phyloP scores from a whole-genome alignment of 106 monocot genomes.

The Dioscorea alata region DNA sequence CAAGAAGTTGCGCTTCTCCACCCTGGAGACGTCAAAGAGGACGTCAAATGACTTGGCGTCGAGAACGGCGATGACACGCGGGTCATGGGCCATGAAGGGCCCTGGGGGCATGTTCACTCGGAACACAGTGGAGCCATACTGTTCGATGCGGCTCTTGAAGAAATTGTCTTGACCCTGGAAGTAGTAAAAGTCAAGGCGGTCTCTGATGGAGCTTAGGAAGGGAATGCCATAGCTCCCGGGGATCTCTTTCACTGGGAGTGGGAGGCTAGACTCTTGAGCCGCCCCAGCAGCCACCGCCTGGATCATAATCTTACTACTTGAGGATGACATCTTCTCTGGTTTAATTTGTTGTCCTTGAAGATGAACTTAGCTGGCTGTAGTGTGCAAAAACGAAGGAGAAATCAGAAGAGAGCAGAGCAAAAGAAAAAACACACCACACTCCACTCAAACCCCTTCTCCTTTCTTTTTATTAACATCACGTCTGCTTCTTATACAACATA shows the following conservation, averaged over 20 bases:
- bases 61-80: constrained; percentile 30
- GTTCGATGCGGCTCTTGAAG: constrained; percentile 28
- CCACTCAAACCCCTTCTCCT: too few species aligned
- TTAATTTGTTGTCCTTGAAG: too few species aligned
- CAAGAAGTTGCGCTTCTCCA: constrained; percentile 41
- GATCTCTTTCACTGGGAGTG: constrained; percentile 1
- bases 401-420: too few species aligned
- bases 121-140: constrained; percentile 39
- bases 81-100: constrained; percentile 38
- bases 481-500: too few species aligned
- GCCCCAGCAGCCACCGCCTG: background rate
- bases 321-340: background rate
- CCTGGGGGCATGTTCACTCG: constrained; percentile 51
- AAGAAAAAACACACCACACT: too few species aligned
- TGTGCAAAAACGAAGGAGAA: too few species aligned
- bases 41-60: constrained; percentile 52
- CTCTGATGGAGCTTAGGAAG: constrained; percentile 26
- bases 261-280: background rate
- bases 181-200: constrained; percentile 49
- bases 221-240: constrained; percentile 29
- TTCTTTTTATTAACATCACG: too few species aligned
- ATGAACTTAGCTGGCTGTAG: too few species aligned
- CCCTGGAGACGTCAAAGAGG: constrained; percentile 45
- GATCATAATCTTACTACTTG: background rate
- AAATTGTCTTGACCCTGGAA: constrained; percentile 27